Percentiles rank a stretch among this genome's conserved stretches.
These are phyloP conservation scores for Aureobasidium subglaciale DNA, from an alignment of 2,329 filamentous ascomycete species.

Conservation along the genomic window DNA sequence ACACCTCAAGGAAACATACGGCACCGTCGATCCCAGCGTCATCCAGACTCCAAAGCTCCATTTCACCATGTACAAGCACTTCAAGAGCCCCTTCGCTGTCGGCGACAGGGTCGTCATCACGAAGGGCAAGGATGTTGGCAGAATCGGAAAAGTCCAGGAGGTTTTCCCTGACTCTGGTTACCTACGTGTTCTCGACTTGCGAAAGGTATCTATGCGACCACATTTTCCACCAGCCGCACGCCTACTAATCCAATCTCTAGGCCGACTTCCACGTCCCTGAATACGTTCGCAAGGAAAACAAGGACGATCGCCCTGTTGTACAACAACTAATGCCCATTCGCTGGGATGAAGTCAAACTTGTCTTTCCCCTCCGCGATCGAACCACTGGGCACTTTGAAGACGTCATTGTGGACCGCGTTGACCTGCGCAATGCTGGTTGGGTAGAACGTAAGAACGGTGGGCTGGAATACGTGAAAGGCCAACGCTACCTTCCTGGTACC, in stretches of 20 bases:
- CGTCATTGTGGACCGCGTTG: slow-evolving; percentile 67
- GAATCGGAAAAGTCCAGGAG: slow-evolving; percentile 64
- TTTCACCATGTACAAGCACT: slow-evolving; percentile 30
- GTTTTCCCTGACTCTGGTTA: slow-evolving; percentile 38
- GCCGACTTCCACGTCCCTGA: slow-evolving; percentile 36
- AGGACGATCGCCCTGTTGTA: slow-evolving; percentile 29
- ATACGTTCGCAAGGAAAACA: slow-evolving; percentile 35
- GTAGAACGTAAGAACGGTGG: slow-evolving; percentile 34
- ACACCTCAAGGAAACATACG: slow-evolving; percentile 50
- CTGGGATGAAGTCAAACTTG: slow-evolving; percentile 69
- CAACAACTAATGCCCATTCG: slow-evolving; percentile 51
- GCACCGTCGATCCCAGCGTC: slow-evolving; percentile 37
- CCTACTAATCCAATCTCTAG: slow-evolving; percentile 26
- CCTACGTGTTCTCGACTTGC: slow-evolving; percentile 33
- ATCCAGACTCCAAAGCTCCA: slow-evolving; percentile 31
- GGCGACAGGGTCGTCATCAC: slow-evolving; percentile 79
- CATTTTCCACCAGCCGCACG: not conserved
- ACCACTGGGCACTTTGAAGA: slow-evolving; percentile 61
- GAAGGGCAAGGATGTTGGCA: slow-evolving; percentile 71
- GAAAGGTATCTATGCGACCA: slow-evolving; percentile 28
- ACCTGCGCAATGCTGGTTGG: slow-evolving; percentile 27
- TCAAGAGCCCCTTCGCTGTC: slow-evolving; percentile 27
- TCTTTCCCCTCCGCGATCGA: slow-evolving; percentile 65
- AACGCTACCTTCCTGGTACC: slow-evolving; percentile 58
- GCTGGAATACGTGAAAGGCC: slow-evolving; percentile 39